phyloP scores from a whole-genome alignment of 2,329 filamentous ascomycete genomes.

The Cyphellophora attinorum region DNA sequence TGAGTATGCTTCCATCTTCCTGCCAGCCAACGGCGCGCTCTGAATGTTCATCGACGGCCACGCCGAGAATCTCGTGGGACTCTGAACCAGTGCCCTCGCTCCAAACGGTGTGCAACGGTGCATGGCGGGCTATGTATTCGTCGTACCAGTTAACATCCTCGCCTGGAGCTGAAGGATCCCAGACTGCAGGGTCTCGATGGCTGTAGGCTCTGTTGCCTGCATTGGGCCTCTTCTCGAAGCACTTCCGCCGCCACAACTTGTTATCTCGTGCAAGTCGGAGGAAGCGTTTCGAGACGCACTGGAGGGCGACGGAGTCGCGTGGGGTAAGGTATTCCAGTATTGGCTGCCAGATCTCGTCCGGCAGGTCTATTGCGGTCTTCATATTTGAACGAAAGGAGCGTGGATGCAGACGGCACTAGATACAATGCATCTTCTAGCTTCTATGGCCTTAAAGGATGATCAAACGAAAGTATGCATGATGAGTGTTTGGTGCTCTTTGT shows the following conservation, averaged over 20 bases:
- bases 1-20: conserved; percentile 76
- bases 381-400: too few species aligned
- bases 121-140: conserved; percentile 78
- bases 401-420: too few species aligned
- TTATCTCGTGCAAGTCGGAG: conserved; percentile 62
- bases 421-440: too few species aligned
- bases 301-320: conserved; percentile 55
- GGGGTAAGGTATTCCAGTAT: conserved; percentile 42
- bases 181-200: conserved; percentile 48
- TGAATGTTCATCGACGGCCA: conserved; percentile 28
- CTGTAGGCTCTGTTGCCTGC: conserved; percentile 29
- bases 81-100: conserved; percentile 49
- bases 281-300: conserved; percentile 59
- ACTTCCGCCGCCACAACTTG: conserved; percentile 65
- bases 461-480: too few species aligned
- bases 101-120: conserved; percentile 66
- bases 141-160: conserved; percentile 77
- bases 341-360: conserved; percentile 55
- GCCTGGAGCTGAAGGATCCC: conserved; percentile 66
- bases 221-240: conserved; percentile 64
- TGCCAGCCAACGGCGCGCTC: conserved; percentile 47
- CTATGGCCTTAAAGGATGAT: too few species aligned
- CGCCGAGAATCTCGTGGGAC: conserved; percentile 22
- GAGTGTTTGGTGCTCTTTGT: too few species aligned
- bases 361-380: too few species aligned